Conservation (phyloP, 2,329 filamentous ascomycete genomes). For the Hymenoscyphus fraxineus region DNA sequence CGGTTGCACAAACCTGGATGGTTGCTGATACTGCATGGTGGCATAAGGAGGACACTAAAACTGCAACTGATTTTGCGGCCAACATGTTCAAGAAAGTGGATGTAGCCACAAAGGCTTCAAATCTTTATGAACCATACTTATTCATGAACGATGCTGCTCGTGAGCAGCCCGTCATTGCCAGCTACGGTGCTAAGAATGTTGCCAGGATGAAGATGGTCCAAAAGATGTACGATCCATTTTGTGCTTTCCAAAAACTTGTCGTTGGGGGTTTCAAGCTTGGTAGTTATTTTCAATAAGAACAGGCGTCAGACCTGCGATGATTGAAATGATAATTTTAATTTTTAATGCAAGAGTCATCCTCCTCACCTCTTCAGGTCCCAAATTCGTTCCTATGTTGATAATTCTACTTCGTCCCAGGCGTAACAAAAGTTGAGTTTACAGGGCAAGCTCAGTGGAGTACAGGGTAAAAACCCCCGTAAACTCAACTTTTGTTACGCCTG, state of each 20-base stretch:
- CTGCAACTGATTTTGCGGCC: neutral
- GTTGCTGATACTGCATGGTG: constrained; percentile 3
- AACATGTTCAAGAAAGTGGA: neutral
- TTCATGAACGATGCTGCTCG: constrained; percentile 6
- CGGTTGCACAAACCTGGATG: constrained; percentile 2
- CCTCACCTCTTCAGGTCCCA: too few species aligned
- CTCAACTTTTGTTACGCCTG: too few species aligned
- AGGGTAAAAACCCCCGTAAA: too few species aligned
- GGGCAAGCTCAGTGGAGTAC: too few species aligned
- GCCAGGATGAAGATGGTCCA: neutral
- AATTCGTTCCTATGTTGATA: too few species aligned
- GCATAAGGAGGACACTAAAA: neutral
- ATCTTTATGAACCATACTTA: neutral
- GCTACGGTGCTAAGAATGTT: constrained; percentile 1
- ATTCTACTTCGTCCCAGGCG: too few species aligned
- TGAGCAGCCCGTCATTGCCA: neutral
- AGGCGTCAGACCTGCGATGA: too few species aligned
- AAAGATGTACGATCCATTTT: neutral
- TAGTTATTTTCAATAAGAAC: neutral
- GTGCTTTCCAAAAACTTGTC: neutral
- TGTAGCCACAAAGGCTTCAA: neutral
- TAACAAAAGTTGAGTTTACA: too few species aligned
- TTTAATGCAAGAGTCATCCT: too few species aligned
- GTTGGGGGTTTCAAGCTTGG: constrained; percentile 3
- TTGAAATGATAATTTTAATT: too few species aligned